Evolutionary conservation across 1,139 yeast species (phyloP).

Genomic region (Diutina catenulata): DNA sequence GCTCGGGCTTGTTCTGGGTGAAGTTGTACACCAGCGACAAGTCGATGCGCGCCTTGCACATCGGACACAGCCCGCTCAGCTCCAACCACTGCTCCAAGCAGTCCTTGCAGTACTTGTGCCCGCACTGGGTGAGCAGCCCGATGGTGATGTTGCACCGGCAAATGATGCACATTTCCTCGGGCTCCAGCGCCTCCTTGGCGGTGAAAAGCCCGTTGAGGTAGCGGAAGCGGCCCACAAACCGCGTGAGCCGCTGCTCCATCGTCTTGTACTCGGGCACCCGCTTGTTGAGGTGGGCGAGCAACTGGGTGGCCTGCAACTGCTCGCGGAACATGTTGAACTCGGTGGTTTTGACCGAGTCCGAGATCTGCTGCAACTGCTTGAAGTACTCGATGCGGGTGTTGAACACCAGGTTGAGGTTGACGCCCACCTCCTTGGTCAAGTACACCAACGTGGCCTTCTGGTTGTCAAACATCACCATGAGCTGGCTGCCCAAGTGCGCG

Average conservation of each 20-base stretch:
- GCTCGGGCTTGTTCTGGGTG: slow-evolving; percentile 33
- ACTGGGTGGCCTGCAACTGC: too few relatives aligned
- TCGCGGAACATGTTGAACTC: background rate
- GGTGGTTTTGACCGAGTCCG: slow-evolving; percentile 53
- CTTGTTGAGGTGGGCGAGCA: background rate
- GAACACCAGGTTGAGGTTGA: slow-evolving; percentile 50
- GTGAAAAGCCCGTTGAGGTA: slow-evolving; percentile 13
- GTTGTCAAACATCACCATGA: slow-evolving; percentile 24
- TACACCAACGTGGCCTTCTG: slow-evolving; percentile 27
- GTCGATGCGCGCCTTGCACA: slow-evolving; percentile 49
- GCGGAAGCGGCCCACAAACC: slow-evolving; percentile 2
- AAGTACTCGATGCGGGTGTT: slow-evolving; percentile 74
- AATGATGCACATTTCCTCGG: slow-evolving; percentile 51
- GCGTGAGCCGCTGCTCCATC: background rate
- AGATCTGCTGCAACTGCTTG: slow-evolving; percentile 71
- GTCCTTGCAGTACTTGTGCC: slow-evolving; percentile 75
- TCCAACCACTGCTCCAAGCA: slow-evolving; percentile 67
- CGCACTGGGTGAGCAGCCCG: slow-evolving; percentile 80
- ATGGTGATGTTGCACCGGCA: slow-evolving; percentile 58
- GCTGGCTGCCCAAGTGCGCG: background rate
- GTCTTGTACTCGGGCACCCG: background rate
- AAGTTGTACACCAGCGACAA: slow-evolving; percentile 45
- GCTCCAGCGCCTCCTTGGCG: slow-evolving; percentile 10
- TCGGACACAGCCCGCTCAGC: slow-evolving; percentile 51
- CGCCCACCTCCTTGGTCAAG: slow-evolving; percentile 37